These are phyloP conservation scores for Fraxinus americana DNA, from an alignment of 257 asterid species.

Conservation along the genomic window DNA sequence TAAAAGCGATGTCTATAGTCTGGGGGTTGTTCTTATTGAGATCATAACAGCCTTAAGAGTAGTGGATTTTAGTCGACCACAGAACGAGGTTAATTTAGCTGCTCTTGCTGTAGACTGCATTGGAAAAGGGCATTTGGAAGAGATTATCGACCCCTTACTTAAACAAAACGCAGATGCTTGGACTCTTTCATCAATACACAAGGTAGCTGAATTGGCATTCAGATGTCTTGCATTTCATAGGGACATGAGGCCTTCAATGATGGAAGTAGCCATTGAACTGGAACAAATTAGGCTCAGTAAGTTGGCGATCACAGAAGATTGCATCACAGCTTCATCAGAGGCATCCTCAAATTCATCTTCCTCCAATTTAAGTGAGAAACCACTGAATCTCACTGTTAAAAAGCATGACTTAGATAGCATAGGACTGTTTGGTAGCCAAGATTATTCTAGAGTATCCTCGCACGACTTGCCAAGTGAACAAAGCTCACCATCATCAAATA, in stretches of 20 bases:
- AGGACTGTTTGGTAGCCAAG: constrained; percentile 33
- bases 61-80: constrained; percentile 60
- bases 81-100: constrained; percentile 57
- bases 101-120: constrained; percentile 65
- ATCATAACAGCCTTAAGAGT: constrained; percentile 59
- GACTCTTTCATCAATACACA: constrained; percentile 44
- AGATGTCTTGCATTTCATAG: constrained; percentile 70
- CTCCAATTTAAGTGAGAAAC: constrained; percentile 47
- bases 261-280: constrained; percentile 69
- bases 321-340: constrained; percentile 27
- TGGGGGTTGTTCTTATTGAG: constrained; percentile 75
- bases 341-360: constrained; percentile 40
- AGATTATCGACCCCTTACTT: constrained; percentile 58
- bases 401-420: constrained; percentile 19
- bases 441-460: constrained; percentile 47
- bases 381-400: constrained; percentile 21
- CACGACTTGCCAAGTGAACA: constrained; percentile 63
- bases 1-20: constrained; percentile 76
- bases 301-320: constrained; percentile 33
- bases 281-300: constrained; percentile 59
- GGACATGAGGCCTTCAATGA: constrained; percentile 79
- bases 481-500: constrained; percentile 70
- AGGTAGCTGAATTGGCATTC: constrained; percentile 70
- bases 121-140: constrained; percentile 57
- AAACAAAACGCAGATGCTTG: constrained; percentile 29